A percentile compares a stretch with the other conserved stretches of the same genome.
Evolutionary conservation across 345 rosid genomes (phyloP).

Genomic region (Litchi chinensis): DNA sequence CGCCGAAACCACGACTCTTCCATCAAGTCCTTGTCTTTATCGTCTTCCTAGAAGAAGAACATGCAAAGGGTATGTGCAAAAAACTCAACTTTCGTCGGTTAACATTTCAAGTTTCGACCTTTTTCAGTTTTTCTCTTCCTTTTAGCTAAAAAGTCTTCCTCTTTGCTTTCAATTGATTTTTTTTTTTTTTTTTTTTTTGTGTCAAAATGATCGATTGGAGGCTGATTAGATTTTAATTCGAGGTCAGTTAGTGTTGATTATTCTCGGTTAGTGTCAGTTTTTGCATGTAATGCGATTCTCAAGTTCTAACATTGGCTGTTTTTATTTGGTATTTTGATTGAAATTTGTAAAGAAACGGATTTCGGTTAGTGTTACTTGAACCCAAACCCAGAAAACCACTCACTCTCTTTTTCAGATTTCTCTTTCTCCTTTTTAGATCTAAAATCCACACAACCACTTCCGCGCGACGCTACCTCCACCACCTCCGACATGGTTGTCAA

Average conservation of each 20-base stretch:
- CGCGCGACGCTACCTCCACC: no score
- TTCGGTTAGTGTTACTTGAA: no score
- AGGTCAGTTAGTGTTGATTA: neutral
- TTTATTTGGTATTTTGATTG: neutral
- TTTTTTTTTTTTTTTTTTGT: neutral
- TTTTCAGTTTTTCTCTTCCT: neutral
- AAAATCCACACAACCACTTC: no score
- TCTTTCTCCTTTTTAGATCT: no score
- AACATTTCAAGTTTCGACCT: neutral
- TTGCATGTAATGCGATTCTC: neutral
- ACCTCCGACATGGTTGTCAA: no score
- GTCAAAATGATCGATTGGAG: neutral
- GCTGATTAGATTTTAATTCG: neutral
- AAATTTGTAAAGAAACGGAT: neutral
- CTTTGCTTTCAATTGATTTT: neutral
- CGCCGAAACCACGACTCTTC: constrained; percentile 44
- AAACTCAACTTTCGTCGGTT: neutral
- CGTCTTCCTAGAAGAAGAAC: constrained; percentile 42
- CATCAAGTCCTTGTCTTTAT: constrained; percentile 31
- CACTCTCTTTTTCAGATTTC: no score
- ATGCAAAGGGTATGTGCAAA: constrained; percentile 42
- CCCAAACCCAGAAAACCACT: no score
- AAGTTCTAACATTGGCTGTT: neutral
- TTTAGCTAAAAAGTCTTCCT: neutral
- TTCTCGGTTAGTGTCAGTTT: neutral